Conservation (phyloP, 2,329 filamentous ascomycete genomes). For the Sclerotinia sclerotiorum region DNA sequence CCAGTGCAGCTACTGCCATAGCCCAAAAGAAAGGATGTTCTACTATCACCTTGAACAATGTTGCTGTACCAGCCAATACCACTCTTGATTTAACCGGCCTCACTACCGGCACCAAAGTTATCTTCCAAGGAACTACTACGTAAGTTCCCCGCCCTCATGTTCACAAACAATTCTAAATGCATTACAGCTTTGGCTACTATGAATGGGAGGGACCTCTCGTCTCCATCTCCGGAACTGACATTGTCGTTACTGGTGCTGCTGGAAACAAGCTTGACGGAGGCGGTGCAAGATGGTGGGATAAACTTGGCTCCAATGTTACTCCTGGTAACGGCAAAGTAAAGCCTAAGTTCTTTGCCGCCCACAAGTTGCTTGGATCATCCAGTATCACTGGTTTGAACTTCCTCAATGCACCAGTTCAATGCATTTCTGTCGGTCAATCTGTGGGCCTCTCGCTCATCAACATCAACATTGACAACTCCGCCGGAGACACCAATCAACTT, state of each 20-base stretch:
- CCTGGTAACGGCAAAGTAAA: conserved; percentile 58
- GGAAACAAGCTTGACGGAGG: conserved; percentile 52
- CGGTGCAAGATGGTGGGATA: conserved; percentile 54
- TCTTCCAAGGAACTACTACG: neutral
- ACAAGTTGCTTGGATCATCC: conserved; percentile 51
- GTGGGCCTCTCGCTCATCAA: conserved; percentile 47
- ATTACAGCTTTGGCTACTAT: conserved; percentile 56
- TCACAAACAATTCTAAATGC: neutral
- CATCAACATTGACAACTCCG: conserved; percentile 58
- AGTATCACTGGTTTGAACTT: conserved; percentile 51
- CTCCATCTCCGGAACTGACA: conserved; percentile 38
- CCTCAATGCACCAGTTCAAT: conserved; percentile 56
- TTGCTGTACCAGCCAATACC: conserved; percentile 57
- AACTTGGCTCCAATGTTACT: conserved; percentile 53
- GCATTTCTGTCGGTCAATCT: conserved; percentile 48
- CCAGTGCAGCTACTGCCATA: conserved; percentile 45
- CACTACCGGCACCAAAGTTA: conserved; percentile 46
- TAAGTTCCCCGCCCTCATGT: neutral
- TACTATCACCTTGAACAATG: conserved; percentile 52
- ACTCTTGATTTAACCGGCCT: conserved; percentile 58
- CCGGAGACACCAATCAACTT: conserved; percentile 46
- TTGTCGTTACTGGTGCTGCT: conserved; percentile 32
- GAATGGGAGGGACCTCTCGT: conserved; percentile 66
- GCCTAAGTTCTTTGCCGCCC: conserved; percentile 62
- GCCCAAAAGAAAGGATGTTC: conserved; percentile 52